phyloP scores from a whole-genome alignment of 257 asterid genomes.

The Rehmannia glutinosa region DNA sequence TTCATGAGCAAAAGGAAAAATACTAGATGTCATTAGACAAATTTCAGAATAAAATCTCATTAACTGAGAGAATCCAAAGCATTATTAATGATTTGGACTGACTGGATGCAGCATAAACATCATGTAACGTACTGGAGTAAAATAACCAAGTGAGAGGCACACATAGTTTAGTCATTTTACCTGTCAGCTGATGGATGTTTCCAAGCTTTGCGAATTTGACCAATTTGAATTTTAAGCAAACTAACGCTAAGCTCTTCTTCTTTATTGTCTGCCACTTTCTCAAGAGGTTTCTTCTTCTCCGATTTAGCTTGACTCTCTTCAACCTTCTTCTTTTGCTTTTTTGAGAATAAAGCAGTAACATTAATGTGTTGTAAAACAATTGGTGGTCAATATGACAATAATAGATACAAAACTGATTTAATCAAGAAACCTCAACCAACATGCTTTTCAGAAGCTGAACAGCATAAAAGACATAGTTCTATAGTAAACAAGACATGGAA shows the following conservation, averaged over 20 bases:
- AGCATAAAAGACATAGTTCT: no score
- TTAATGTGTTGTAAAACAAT: conserved; percentile 4
- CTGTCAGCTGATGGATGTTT: conserved; percentile 98
- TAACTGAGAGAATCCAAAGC: neutral
- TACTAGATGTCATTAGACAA: neutral
- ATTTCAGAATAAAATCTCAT: neutral
- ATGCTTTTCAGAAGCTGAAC: no score
- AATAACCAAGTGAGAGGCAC: neutral
- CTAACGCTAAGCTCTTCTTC: conserved; percentile 64
- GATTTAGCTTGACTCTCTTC: conserved; percentile 39
- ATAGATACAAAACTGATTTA: neutral
- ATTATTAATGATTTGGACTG: neutral
- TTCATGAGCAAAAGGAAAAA: neutral
- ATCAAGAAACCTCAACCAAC: neutral
- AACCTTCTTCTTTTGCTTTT: conserved; percentile 43
- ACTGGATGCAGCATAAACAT: neutral
- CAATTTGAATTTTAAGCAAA: conserved; percentile 90
- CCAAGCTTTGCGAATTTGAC: conserved; percentile 76
- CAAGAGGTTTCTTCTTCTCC: conserved; percentile 62
- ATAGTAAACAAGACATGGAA: no score
- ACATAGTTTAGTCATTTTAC: conserved; percentile 24
- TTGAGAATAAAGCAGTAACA: conserved; percentile 9
- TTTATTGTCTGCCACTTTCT: conserved; percentile 52
- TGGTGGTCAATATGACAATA: no score
- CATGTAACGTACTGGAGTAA: neutral